A percentile compares a stretch with the other conserved stretches of the same genome.
These are phyloP conservation scores for Strobilomyces confusus DNA, from an alignment of 768 basidiomycete species.

Conservation along the genomic window DNA sequence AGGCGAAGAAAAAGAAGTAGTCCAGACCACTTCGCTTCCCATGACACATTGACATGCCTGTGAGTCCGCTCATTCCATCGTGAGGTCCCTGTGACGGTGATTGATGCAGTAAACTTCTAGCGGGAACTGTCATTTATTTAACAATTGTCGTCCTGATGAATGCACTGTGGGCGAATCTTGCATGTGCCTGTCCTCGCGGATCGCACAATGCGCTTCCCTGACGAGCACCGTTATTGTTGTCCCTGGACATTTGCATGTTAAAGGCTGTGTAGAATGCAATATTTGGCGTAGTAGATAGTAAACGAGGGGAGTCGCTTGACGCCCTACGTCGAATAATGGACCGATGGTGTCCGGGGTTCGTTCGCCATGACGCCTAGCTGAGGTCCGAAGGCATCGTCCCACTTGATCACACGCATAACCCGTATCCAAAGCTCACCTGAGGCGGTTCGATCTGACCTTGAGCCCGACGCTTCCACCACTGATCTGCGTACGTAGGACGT, in stretches of 20 bases:
- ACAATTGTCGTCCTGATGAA: constrained; percentile 1
- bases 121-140: constrained; percentile 5
- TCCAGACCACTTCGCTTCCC: constrained; percentile 2
- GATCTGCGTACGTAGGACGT: constrained; percentile 12
- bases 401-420: constrained; percentile 2
- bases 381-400: constrained; percentile 9
- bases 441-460: constrained; percentile 3
- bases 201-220: constrained; percentile 1
- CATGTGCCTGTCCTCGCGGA: neutral
- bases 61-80: constrained; percentile 8
- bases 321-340: neutral
- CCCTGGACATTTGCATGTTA: constrained; percentile 2
- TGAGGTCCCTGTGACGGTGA: neutral
- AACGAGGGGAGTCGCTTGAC: neutral
- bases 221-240: neutral
- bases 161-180: neutral
- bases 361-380: constrained; percentile 5
- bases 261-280: neutral
- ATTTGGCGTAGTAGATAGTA: neutral
- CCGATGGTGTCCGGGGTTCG: constrained; percentile 22
- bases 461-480: constrained; percentile 1
- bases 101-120: constrained; percentile 1
- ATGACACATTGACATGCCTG: constrained; percentile 7
- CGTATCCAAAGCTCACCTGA: constrained; percentile 24
- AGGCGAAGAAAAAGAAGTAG: constrained; percentile 75